Percentiles rank a stretch among this genome's conserved stretches.
phyloP scores from a whole-genome alignment of 1,284 basidiomycete genomes.

The Naganishia sp. region DNA sequence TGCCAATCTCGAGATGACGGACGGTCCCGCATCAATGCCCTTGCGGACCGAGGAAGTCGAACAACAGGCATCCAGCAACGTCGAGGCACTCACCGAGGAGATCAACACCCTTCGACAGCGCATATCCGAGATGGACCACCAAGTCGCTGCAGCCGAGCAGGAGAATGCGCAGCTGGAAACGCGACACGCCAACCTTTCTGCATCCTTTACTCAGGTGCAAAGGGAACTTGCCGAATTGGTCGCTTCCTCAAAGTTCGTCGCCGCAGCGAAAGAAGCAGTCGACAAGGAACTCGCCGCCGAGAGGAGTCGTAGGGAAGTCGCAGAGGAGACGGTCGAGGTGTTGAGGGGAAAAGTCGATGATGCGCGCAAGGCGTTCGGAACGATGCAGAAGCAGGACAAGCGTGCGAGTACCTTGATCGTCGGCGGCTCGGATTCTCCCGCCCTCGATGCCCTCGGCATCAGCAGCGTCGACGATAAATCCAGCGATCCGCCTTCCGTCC shows the following conservation, averaged over 20 bases:
- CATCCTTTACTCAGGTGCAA: conserved; percentile 16
- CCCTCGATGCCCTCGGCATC: conserved; percentile 18
- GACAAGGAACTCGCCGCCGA: conserved; percentile 58
- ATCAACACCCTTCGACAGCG: conserved; percentile 9
- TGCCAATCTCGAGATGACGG: neutral
- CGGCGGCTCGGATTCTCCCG: conserved; percentile 4
- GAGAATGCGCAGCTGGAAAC: conserved; percentile 13
- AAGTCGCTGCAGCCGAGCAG: conserved; percentile 8
- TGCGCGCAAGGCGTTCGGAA: conserved; percentile 83
- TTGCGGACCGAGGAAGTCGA: neutral
- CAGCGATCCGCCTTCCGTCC: neutral
- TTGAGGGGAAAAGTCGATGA: conserved; percentile 86
- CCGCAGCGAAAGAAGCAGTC: conserved; percentile 30
- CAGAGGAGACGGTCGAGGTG: conserved; percentile 76
- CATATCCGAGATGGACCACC: conserved; percentile 3
- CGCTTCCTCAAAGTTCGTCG: conserved; percentile 39
- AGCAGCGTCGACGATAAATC: neutral
- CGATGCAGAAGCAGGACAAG: conserved; percentile 75
- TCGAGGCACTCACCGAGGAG: conserved; percentile 3
- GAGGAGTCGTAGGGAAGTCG: conserved; percentile 65
- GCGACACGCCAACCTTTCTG: conserved; percentile 11
- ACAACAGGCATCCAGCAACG: too few relatives aligned
- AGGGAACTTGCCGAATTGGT: conserved; percentile 23
- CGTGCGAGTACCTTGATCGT: conserved; percentile 3
- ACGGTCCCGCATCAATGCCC: neutral